These are phyloP conservation scores for Reutealis trisperma DNA, from an alignment of 345 rosid genomes.

Conservation along the genomic window DNA sequence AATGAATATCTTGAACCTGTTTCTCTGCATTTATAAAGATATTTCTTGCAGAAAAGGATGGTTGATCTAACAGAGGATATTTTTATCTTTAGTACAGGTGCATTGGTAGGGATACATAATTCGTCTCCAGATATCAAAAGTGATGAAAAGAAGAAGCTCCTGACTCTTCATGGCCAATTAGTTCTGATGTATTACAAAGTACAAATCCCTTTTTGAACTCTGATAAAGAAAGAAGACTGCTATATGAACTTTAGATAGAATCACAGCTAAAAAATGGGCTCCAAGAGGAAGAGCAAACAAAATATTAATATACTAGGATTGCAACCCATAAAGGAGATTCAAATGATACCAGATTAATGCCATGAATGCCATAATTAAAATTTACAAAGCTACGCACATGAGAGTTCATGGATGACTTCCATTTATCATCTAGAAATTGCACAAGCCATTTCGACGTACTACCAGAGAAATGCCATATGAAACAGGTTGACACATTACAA, in stretches of 20 bases:
- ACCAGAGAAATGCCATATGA: constrained; percentile 28
- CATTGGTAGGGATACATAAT: too few relatives aligned
- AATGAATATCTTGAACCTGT: too few relatives aligned
- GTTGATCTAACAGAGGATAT: neutral
- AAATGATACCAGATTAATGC: neutral
- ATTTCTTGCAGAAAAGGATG: too few relatives aligned
- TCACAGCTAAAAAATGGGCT: neutral
- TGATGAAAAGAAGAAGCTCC: too few relatives aligned
- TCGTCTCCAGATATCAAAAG: too few relatives aligned
- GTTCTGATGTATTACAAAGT: too few relatives aligned
- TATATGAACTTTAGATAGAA: too few relatives aligned
- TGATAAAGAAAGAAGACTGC: too few relatives aligned
- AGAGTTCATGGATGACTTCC: constrained; percentile 12
- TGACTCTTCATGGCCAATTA: too few relatives aligned
- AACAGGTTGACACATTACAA: constrained; percentile 35
- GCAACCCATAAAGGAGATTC: neutral
- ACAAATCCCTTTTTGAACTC: too few relatives aligned
- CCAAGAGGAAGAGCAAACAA: too few relatives aligned
- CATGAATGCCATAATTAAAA: constrained; percentile 23
- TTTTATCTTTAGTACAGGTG: neutral
- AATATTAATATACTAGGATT: neutral
- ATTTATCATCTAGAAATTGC: constrained; percentile 28
- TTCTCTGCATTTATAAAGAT: too few relatives aligned
- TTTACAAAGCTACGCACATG: constrained; percentile 21
- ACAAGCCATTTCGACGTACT: constrained; percentile 33